Conservation (phyloP, 1,284 basidiomycete species). For the Fereydounia khargensis region DNA sequence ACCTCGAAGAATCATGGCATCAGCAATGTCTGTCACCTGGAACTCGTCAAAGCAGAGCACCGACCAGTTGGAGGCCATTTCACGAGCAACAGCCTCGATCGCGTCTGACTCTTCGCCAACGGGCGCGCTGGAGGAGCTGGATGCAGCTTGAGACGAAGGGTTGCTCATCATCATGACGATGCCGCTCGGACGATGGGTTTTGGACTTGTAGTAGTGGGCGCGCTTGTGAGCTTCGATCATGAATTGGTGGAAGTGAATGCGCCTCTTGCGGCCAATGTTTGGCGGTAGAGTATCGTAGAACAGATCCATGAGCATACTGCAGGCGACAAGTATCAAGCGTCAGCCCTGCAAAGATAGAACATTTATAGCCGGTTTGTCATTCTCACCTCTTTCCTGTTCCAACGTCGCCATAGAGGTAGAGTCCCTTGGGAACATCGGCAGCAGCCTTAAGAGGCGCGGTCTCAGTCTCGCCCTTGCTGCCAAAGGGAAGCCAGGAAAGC, state of each 20-base stretch:
- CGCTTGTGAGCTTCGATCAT: constrained; percentile 98
- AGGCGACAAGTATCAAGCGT: constrained; percentile 54
- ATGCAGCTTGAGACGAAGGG: constrained; percentile 4
- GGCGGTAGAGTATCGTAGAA: constrained; percentile 82
- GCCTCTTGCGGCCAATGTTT: constrained; percentile 71
- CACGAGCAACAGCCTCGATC: constrained; percentile 81
- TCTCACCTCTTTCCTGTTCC: constrained; percentile 83
- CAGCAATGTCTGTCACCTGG: constrained; percentile 97
- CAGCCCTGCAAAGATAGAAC: too few species aligned
- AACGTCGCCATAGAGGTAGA: constrained; percentile 96
- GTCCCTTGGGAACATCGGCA: constrained; percentile 71
- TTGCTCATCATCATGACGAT: constrained; percentile 49
- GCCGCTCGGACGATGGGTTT: constrained; percentile 48
- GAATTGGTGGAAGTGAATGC: constrained; percentile 85
- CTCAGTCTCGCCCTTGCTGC: constrained; percentile 20
- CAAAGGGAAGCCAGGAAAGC: constrained; percentile 32
- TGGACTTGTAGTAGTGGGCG: constrained; percentile 66
- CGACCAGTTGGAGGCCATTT: constrained; percentile 68
- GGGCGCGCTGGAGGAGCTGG: constrained; percentile 2
- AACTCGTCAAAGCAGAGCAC: constrained; percentile 98
- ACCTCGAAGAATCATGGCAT: constrained; percentile 94
- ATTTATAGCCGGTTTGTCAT: constrained; percentile 4
- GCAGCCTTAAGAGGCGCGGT: constrained; percentile 47
- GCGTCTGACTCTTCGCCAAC: constrained; percentile 67
- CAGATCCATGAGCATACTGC: constrained; percentile 99